phyloP scores from a whole-genome alignment of 2,329 filamentous ascomycete genomes.

The Stemphylium lycopersici region DNA sequence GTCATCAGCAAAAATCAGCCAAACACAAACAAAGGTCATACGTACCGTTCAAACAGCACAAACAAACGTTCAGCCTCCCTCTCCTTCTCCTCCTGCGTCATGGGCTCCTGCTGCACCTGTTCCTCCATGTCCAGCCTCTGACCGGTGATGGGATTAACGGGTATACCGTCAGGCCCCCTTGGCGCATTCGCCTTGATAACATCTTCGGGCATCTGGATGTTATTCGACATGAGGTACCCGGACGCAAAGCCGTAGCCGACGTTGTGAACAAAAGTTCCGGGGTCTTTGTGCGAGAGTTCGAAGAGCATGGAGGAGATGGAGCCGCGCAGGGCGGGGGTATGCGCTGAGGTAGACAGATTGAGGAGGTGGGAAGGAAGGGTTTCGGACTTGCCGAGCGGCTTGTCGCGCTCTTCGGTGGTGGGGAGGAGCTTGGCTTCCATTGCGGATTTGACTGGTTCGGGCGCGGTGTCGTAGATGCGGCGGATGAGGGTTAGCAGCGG shows the following conservation, averaged over 20 bases:
- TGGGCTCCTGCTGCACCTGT: constrained; percentile 66
- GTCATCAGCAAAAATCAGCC: no score
- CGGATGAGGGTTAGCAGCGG: constrained; percentile 78
- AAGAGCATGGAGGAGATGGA: constrained; percentile 82
- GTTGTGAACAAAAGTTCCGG: constrained; percentile 81
- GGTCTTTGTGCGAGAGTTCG: constrained; percentile 81
- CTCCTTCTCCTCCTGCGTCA: constrained; percentile 92
- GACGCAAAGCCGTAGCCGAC: constrained; percentile 95
- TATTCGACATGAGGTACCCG: constrained; percentile 84
- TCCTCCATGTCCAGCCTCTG: constrained; percentile 76
- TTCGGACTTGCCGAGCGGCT: constrained; percentile 76
- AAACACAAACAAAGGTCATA: neutral
- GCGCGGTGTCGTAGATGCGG: constrained; percentile 72
- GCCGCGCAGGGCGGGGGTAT: constrained; percentile 73
- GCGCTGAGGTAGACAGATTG: constrained; percentile 74
- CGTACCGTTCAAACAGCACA: constrained; percentile 83
- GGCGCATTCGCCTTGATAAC: constrained; percentile 62
- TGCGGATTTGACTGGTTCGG: constrained; percentile 64
- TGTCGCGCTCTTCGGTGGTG: constrained; percentile 73
- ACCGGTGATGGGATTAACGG: constrained; percentile 84
- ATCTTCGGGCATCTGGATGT: constrained; percentile 75
- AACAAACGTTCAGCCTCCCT: constrained; percentile 88
- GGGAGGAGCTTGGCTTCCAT: constrained; percentile 76
- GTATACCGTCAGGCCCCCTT: constrained; percentile 33
- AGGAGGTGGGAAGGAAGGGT: constrained; percentile 79